Percentiles rank a stretch among this genome's conserved stretches.
Conservation (phyloP, 2,329 filamentous ascomycete genomes). For the Pseudopyrenochaeta lycopersici region DNA sequence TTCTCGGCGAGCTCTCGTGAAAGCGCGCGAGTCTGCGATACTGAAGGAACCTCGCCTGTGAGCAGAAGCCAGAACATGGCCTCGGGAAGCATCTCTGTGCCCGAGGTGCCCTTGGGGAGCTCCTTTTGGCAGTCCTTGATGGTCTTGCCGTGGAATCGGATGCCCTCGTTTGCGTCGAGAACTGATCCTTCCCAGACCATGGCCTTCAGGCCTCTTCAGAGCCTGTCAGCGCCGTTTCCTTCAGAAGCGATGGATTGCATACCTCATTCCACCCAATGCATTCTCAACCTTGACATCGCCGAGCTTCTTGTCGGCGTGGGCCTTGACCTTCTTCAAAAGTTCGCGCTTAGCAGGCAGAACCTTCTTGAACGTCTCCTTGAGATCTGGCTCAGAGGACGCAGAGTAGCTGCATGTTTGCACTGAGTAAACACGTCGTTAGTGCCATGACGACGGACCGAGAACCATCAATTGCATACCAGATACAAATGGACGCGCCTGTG, state of each 20-base stretch:
- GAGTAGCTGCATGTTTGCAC: slow-evolving; percentile 69
- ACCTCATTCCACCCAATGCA: slow-evolving; percentile 93
- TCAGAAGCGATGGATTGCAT: slow-evolving; percentile 13
- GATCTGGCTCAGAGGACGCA: slow-evolving; percentile 80
- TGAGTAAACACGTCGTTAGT: slow-evolving; percentile 29
- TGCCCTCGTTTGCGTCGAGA: slow-evolving; percentile 94
- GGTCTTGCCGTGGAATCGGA: slow-evolving; percentile 95
- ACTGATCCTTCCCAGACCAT: slow-evolving; percentile 99
- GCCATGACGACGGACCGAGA: not conserved
- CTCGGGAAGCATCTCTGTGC: slow-evolving; percentile 97
- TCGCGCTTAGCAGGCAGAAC: slow-evolving; percentile 93
- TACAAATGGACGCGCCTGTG: slow-evolving; percentile 40
- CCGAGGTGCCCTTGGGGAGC: slow-evolving; percentile 89
- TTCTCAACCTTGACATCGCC: slow-evolving; percentile 95
- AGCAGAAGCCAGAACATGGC: slow-evolving; percentile 99
- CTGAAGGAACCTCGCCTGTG: slow-evolving; percentile 89
- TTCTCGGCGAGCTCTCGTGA: slow-evolving; percentile 89
- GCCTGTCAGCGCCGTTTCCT: slow-evolving; percentile 16
- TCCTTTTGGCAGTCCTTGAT: slow-evolving; percentile 98
- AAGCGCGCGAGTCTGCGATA: slow-evolving; percentile 80
- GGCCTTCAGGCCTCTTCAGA: slow-evolving; percentile 80
- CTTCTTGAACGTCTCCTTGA: slow-evolving; percentile 85
- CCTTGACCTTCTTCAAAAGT: slow-evolving; percentile 92
- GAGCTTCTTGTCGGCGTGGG: slow-evolving; percentile 80
- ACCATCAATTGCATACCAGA: slow-evolving; percentile 48